These are phyloP conservation scores for Ceriops zippeliana DNA, from an alignment of 345 rosid species.

Conservation along the genomic window DNA sequence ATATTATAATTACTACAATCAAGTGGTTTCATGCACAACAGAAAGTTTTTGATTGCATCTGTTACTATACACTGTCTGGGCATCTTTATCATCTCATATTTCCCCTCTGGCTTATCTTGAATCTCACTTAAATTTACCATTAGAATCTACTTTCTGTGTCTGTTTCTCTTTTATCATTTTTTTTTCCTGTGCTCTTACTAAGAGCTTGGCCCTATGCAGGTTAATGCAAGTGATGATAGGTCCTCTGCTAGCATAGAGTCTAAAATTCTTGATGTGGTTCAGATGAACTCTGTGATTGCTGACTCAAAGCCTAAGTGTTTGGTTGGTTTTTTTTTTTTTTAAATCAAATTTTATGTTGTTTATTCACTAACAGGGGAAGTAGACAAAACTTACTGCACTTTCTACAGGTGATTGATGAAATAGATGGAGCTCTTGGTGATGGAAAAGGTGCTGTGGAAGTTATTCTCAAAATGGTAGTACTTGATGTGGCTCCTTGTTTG, in stretches of 20 bases:
- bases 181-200: constrained; percentile 9
- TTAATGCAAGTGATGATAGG: constrained; percentile 97
- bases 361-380: constrained; percentile 4
- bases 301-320: constrained; percentile 91
- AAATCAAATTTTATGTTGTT: not conserved
- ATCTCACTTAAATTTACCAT: not conserved
- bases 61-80: too few relatives aligned
- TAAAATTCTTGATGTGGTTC: constrained; percentile 91
- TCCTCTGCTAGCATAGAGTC: constrained; percentile 79
- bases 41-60: too few relatives aligned
- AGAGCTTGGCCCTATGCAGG: constrained; percentile 39
- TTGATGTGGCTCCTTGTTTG: constrained; percentile 4
- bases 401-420: constrained; percentile 93
- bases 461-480: constrained; percentile 77
- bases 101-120: not conserved
- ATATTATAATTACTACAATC: not conserved
- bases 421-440: constrained; percentile 96
- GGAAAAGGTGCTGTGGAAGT: constrained; percentile 98
- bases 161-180: not conserved
- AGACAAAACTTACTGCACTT: constrained; percentile 18
- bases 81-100: not conserved
- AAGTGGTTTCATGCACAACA: too few relatives aligned
- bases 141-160: not conserved
- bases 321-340: constrained; percentile 38
- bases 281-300: constrained; percentile 93